Evolutionary conservation across 2,329 filamentous ascomycete species (phyloP).

Genomic region (Malbranchea zuffiana): DNA sequence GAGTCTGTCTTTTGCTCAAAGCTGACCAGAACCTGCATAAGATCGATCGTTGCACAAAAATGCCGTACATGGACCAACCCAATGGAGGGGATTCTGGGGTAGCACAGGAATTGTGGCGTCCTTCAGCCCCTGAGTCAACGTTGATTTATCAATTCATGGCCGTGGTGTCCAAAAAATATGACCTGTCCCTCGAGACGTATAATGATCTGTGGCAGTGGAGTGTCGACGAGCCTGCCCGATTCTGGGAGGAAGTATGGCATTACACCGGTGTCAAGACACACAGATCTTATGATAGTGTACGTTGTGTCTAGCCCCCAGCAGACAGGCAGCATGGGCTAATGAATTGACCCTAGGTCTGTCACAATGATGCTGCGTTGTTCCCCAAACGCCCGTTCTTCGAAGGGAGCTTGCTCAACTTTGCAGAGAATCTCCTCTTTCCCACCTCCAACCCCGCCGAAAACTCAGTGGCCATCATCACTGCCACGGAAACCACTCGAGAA

Average conservation of each 20-base stretch:
- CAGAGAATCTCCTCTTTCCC: conserved; percentile 86
- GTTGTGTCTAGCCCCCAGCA: conserved; percentile 11
- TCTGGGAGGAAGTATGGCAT: conserved; percentile 81
- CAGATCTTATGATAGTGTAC: conserved; percentile 39
- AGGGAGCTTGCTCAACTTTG: conserved; percentile 74
- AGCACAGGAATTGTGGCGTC: conserved; percentile 55
- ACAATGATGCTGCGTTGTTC: conserved; percentile 60
- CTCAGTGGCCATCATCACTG: conserved; percentile 62
- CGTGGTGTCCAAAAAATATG: conserved; percentile 56
- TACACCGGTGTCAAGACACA: conserved; percentile 67
- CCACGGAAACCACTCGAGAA: conserved; percentile 60
- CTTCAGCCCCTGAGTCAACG: conserved; percentile 55
- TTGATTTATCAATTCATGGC: conserved; percentile 63
- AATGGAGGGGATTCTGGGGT: conserved; percentile 8
- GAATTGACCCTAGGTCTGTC: conserved; percentile 48
- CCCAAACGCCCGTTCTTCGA: conserved; percentile 79
- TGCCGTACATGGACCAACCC: conserved; percentile 12
- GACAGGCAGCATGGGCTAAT: not conserved
- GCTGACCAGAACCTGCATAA: too few relatives aligned
- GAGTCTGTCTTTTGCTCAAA: too few relatives aligned
- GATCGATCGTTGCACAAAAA: too few relatives aligned
- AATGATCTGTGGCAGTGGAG: conserved; percentile 77
- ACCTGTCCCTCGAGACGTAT: conserved; percentile 54
- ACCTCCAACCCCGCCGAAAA: conserved; percentile 45
- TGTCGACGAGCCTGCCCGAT: conserved; percentile 58